These are phyloP conservation scores for Vaucheria bursata DNA, from an alignment of 352 stramenopile genomes.

Conservation along the genomic window DNA sequence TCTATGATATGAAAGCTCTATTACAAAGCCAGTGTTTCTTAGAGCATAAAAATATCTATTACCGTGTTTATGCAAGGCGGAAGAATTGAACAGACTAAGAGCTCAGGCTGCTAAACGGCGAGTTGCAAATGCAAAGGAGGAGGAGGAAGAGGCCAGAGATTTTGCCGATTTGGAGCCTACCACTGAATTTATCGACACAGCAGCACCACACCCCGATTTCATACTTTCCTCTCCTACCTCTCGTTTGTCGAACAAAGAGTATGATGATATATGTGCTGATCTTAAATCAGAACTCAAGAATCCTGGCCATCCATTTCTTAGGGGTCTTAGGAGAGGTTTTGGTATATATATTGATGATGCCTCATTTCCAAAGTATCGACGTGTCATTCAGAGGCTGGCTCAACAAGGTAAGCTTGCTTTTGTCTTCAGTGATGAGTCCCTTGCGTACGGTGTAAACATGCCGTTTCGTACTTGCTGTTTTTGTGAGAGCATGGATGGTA, in stretches of 20 bases:
- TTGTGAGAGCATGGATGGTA: conserved; percentile 88
- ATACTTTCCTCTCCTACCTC: conserved; percentile 83
- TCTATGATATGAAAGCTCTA: no score
- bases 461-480: conserved; percentile 96
- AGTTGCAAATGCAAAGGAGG: conserved; percentile 60
- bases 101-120: conserved; percentile 62
- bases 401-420: conserved; percentile 91
- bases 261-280: conserved; percentile 57
- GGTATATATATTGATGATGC: conserved; percentile 96
- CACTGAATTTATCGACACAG: conserved; percentile 84
- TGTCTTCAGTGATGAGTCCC: conserved; percentile 92
- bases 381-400: conserved; percentile 88
- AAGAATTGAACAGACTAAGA: conserved; percentile 51
- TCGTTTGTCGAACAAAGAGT: conserved; percentile 80
- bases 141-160: conserved; percentile 60
- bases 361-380: conserved; percentile 84
- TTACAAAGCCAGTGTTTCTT: no score
- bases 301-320: conserved; percentile 36
- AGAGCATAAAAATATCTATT: no score
- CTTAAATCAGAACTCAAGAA: conserved; percentile 42
- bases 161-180: conserved; percentile 61
- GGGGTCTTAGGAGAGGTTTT: conserved; percentile 53
- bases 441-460: conserved; percentile 99
- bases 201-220: conserved; percentile 93
- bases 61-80: no score